Evolutionary conservation across 78 protist species (phyloP), one percentile per base, ranked within the genome.

Genomic region (Dictyostelium intermedium): DNA sequence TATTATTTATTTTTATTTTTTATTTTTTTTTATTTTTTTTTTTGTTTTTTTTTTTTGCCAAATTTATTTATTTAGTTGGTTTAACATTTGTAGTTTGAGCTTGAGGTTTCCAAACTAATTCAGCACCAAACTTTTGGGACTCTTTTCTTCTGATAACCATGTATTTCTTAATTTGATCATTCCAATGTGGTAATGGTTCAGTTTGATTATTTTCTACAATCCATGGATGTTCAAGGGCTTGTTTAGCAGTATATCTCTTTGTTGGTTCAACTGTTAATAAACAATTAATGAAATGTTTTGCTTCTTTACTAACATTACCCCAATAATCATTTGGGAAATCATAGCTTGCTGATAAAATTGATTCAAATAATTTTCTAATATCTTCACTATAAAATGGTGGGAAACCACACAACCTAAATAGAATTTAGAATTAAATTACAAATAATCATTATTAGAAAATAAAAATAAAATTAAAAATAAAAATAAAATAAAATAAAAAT

Each of bases 191-290:
- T 53, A 87, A 35, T 72, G 95, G 95, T 27, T 53, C 77, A 25
- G 82, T 41, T 32, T 61, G 63, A 7, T 45, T 32, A 10, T 45
- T 35, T 34, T 79, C 85, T 4, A 72, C 69, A 3, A 95, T 66
- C 97, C 97, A 95, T 50, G 95, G 92, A 86, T 87, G 95, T 16
- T 87, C 83, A 14, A 95, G 77, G 5, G 91, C 79, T 70, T 78
- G 85, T 25, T 43, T 41, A 2, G 97, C 95, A 0, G 95, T 11
- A 41, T 79, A 82, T 45, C 97, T 39, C 18, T 79, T 95, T 13
- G 66, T 13, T 41, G 93, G 94, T 43, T 95, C 92, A 25, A 95
- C 95, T 1, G 84, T 87, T 61, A 95, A 72, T 37, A 95, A 23
- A 30, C 85, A 61, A n/a, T 85, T 85, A 84, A 95, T 95, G 43